Evolutionary conservation across 192 early-diverging fungal genomes (phyloP), one percentile per base, ranked within the genome.

Genomic region (Linnemannia zychae): DNA sequence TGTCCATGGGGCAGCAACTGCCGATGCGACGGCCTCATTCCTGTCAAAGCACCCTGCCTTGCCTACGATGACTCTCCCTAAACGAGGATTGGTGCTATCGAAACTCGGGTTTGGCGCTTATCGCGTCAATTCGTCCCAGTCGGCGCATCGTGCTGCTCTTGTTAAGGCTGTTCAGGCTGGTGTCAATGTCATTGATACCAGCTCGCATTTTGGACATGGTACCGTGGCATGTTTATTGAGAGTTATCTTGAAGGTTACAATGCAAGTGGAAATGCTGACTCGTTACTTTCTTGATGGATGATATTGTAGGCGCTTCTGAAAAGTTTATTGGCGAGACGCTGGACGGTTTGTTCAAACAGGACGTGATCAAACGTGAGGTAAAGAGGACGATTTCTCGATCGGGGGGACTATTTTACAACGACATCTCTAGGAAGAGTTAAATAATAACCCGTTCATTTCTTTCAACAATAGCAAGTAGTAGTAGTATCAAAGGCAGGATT

Each of bases 171-270:
- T 95, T 9, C 72, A 87, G 65, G 72, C 81, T 18, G 94, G 94
- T 34, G 90, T 95, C 31, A 95, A 95, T 78, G 88, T 95, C 28
- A 92, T 96, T 67, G 95, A 96, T 87, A 94, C 94, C 6, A 89
- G 92, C 46, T 76, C 88, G 13, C 92, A 95, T 80, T 96, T 96
- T 90, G 93, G 93, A 74, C 76, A 88, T 60, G 95, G 95, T 82
- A 74, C 40, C 3, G 40, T 44, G 40, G 4, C 16, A n/a, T 18
- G n/a, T 57, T 72, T 11, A 0, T n/a, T 72, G 1, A 15, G 36
- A 31, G 12, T 34, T 4, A n/a, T n/a, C n/a, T 11, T 17, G 40
- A 13, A 18, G 49, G 49, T 31, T 2, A 31, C 13, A 12, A 63
- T n/a, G 16, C 67, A 34, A 40, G 9, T 75, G 53, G 18, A 0